Evolutionary conservation across 192 early-diverging fungal genomes (phyloP).

Genomic region (Podila verticillata): DNA sequence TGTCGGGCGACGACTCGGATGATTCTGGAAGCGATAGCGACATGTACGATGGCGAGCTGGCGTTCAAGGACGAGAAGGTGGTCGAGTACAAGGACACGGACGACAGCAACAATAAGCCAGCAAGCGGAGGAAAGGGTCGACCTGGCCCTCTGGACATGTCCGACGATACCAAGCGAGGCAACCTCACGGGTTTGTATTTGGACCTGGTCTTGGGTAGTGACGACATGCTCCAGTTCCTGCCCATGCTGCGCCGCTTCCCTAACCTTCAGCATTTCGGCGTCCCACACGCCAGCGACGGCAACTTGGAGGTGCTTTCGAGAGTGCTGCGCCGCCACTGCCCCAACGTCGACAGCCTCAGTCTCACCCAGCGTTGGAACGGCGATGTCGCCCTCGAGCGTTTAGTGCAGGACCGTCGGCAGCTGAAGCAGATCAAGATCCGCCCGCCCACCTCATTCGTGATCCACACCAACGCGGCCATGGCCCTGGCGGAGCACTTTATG

Average conservation of each 20-base stretch:
- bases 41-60: constrained; percentile 1
- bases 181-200: not conserved
- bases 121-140: not conserved
- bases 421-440: not conserved
- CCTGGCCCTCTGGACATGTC: not conserved
- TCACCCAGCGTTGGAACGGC: not conserved
- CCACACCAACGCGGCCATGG: not conserved
- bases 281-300: not conserved
- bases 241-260: constrained; percentile 5
- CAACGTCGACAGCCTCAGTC: not conserved
- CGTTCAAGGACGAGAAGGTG: not conserved
- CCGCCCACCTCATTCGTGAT: not conserved
- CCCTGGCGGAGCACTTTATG: not conserved
- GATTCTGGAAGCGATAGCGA: not conserved
- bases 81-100: not conserved
- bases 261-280: not conserved
- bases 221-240: constrained; percentile 3
- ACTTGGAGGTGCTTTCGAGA: not conserved
- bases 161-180: not conserved
- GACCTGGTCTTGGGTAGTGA: not conserved
- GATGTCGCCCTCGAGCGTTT: not conserved
- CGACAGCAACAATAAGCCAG: not conserved
- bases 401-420: not conserved
- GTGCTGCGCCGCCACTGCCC: not conserved
- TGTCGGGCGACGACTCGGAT: not conserved